Base-by-base conservation (phyloP, 768 basidiomycete species). In the Lentinula edodes region DNA sequence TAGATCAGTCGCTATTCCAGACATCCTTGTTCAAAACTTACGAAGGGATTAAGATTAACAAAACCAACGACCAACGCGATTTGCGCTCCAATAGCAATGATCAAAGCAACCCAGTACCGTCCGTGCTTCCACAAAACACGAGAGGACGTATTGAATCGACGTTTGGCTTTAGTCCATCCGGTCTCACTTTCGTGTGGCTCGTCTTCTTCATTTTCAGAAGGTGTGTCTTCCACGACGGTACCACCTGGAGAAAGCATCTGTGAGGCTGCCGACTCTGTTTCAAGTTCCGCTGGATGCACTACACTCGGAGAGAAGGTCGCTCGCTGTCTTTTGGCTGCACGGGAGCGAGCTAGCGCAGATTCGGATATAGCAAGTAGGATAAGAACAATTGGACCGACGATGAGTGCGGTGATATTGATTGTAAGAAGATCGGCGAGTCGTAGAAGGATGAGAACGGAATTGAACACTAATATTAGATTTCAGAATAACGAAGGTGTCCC, bases 41-140 rank as follows among this genome's bases (percentile, higher is more conserved):
- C 89, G 63, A 83, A 85, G 35, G 85, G 83, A 69, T 90, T 90
- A 45, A 88, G n/a, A 51, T 78, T 73, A 18, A 83, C 66, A 64
- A 81, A 86, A 4, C 76, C 76, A 51, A 75, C 67, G 2, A 83
- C 74, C 6, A 90, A 72, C 2, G 77, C 74, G 2, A 70, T 74
- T 63, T 89, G 83, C 2, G 81, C 64, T 6, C 71, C 78, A 3
- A 79, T 64, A 1, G 77, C 74, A 10, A 85, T 65, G 8, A 78
- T 51, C 41, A 90, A 65, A 1, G 85, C 79, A 0, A 86, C 65
- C 83, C 88, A 90, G 67, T 91, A 87, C 60, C 83, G 83, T 23
- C 76, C 73, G 73, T 84, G 85, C 46, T 73, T 75, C 76, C 83
- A 82, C 7, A 78, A 64, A 0, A 52, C 64, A 68, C 52, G 67